phyloP scores from a whole-genome alignment of 192 early-diverging fungal species.

The Backusella macrospora region DNA sequence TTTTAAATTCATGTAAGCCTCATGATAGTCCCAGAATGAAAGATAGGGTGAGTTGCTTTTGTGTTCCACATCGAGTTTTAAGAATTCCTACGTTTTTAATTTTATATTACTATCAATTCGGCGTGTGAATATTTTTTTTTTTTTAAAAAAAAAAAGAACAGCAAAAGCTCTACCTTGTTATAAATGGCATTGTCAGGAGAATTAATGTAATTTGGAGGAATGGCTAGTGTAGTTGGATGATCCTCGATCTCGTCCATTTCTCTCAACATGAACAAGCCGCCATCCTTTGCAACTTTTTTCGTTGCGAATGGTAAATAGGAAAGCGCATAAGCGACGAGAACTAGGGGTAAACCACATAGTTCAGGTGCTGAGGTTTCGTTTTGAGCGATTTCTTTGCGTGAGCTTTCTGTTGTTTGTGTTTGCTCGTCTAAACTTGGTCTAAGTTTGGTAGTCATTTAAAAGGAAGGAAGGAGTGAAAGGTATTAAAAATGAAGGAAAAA shows the following conservation, averaged over 20 bases:
- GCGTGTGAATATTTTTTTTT: background rate
- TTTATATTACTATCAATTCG: background rate
- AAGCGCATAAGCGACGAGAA: conserved; percentile 36
- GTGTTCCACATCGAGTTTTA: background rate
- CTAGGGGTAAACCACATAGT: conserved; percentile 41
- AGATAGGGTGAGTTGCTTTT: conserved; percentile 32
- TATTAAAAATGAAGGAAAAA: too few species aligned
- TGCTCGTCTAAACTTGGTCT: too few species aligned
- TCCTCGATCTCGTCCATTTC: conserved; percentile 35
- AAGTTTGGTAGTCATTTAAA: too few species aligned
- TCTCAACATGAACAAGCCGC: conserved; percentile 34
- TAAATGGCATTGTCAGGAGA: conserved; percentile 16
- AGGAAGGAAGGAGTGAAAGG: too few species aligned
- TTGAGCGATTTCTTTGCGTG: too few species aligned
- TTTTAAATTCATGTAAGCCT: conserved; percentile 38
- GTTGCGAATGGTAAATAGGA: conserved; percentile 36
- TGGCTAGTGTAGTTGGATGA: conserved; percentile 37
- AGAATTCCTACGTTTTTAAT: background rate
- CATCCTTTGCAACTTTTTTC: conserved; percentile 34
- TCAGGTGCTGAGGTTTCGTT: conserved; percentile 33
- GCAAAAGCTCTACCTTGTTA: background rate
- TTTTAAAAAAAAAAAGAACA: background rate
- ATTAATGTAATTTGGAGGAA: conserved; percentile 31
- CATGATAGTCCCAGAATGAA: conserved; percentile 49
- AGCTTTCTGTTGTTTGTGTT: too few species aligned